Base-by-base conservation (phyloP, 2,329 filamentous ascomycete species). In the Xylaria sp. region DNA sequence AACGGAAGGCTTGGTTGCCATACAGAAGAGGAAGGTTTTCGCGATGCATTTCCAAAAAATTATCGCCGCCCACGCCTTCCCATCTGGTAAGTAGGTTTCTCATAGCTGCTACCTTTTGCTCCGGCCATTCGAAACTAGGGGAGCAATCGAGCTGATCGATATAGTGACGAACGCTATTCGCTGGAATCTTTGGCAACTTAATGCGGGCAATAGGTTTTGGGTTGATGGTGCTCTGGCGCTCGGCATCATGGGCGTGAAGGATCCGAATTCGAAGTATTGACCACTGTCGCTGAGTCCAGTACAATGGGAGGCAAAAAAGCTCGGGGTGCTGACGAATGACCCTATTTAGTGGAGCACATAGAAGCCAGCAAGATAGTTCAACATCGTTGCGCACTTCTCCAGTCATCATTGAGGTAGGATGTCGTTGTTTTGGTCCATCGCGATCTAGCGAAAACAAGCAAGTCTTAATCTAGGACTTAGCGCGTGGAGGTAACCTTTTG, bases 241-340 rank as follows among this genome's bases (percentile, higher is more conserved):
- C 24, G 50, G 50, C 50, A 53, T 53, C 24, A 53, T n/a, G 11
- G 50, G 50, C 27, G 50, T 53, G 24, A 32, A 53, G 50, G 24
- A 32, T 32, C 50, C n/a, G 50, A 53, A 53, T 12, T 32, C 24
- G 12, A 51, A 27, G 48, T 51, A 30, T 51, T 17, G 19, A 51
- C 48, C 48, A 51, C 21, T 51, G 48, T 51, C 48, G 21, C 48
- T 30, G 48, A 51, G 48, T 51, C 48, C 24, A 51, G 19, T 30
- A 30, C 21, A 51, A 51, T 7, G 48, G 48, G 48, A 30, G 21
- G 19, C 48, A 51, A 27, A 51, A 27, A 51, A 14, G 48, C 48
- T 30, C 21, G 48, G 48, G 21, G 24, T 30, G 19, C 48, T 17
- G 48, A 17, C 48, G 9, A 5, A 51, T 51, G 48, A 12, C 48